A percentile compares a stretch with the other conserved stretches of the same genome.
Evolutionary conservation across 2,329 filamentous ascomycete genomes (phyloP).

Genomic region (Pseudogymnoascus verrucosus): DNA sequence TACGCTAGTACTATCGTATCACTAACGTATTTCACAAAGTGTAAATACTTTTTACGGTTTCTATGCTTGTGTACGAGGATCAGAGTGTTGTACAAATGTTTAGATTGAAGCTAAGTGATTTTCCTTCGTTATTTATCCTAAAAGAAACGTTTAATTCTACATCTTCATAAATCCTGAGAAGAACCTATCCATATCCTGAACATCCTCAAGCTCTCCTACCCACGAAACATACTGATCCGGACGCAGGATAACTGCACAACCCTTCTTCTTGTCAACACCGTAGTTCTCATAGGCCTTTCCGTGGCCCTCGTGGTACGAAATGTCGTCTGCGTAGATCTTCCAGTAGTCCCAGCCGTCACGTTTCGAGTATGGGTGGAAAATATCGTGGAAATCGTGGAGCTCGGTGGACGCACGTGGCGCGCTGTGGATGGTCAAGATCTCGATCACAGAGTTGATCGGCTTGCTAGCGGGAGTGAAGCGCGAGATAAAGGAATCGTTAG

Average conservation of each 20-base stretch:
- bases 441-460: slow-evolving; percentile 41
- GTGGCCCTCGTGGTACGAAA: slow-evolving; percentile 44
- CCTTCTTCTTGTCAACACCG: slow-evolving; percentile 46
- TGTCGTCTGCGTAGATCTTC: slow-evolving; percentile 48
- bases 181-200: slow-evolving; percentile 25
- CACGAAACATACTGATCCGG: slow-evolving; percentile 60
- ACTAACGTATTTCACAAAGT: background rate
- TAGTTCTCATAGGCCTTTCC: slow-evolving; percentile 47
- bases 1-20: no score
- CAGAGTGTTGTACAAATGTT: background rate
- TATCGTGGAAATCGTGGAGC: slow-evolving; percentile 42
- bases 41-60: background rate
- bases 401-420: slow-evolving; percentile 41
- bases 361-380: slow-evolving; percentile 40
- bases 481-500: slow-evolving; percentile 28
- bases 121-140: background rate
- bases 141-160: background rate
- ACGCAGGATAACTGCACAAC: slow-evolving; percentile 51
- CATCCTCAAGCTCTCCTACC: slow-evolving; percentile 29
- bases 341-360: slow-evolving; percentile 47
- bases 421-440: slow-evolving; percentile 54
- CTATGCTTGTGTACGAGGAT: background rate
- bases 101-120: background rate
- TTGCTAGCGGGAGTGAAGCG: no score
- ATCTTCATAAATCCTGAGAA: slow-evolving; percentile 16